Evolutionary conservation across 164 flowering plant species (phyloP), one percentile per base, ranked within the genome.

Genomic region (Tetracentron sinense): DNA sequence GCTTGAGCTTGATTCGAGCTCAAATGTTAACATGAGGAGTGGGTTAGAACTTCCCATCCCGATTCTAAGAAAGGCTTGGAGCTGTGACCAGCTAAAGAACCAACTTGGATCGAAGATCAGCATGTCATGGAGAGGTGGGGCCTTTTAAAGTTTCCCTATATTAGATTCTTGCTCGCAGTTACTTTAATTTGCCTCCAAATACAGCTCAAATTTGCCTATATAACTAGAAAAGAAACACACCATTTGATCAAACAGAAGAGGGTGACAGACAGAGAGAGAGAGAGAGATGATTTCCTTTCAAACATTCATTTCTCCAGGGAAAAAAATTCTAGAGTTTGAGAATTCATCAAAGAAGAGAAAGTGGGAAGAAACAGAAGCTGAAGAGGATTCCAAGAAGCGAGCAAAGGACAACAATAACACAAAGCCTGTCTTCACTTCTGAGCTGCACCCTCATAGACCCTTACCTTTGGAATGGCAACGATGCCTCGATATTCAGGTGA

Each of bases 401-500:
- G 15, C 4, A 11, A 60, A 35, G 33, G 44, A 10, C 44, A 38
- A 38, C 44, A 38, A 35, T 20, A 65, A 10, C 31, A 56, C 67
- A 54, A 68, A 67, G 10, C 59, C 77, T 42, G 3, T 68, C 12
- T 50, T 62, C 2, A 73, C 77, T 54, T 64, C 78, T 7, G 86
- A 79, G 54, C 78, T 81, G 27, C 85, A 83, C 6, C 82, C 78
- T 4, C 85, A 86, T 46, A 80, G 78, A 48, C 91, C 86, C 6
- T 54, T 85, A 23, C 90, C 95, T 35, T 64, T 65, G n/a, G 93
- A 86, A 63, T 88, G 93, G 96, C 85, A 88, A 72, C 69, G 80
- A 44, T 84, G 88, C 63, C 85, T 85, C 2, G 87, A 88, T 69
- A 84, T 88, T 60, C 79, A 90, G 95, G 98, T 92, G 75, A 23